These are phyloP conservation scores for Cutaneotrichosporon mucoides DNA, from an alignment of 1,284 basidiomycete species.

Conservation along the genomic window DNA sequence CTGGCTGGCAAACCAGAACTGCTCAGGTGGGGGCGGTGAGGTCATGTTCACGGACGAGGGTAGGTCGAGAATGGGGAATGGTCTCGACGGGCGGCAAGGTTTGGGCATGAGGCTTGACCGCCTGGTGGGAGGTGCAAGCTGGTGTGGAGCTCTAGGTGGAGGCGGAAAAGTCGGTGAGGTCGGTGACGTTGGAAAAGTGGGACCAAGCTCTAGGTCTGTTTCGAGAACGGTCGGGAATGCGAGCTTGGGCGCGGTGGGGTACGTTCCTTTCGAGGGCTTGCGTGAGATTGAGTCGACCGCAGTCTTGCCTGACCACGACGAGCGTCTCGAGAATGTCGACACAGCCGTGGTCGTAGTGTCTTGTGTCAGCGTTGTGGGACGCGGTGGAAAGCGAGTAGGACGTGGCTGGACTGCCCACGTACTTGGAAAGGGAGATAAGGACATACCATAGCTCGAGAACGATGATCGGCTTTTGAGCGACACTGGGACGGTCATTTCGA, in stretches of 20 bases:
- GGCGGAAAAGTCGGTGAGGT: neutral
- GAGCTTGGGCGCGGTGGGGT: neutral
- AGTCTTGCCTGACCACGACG: neutral
- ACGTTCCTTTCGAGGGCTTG: too few relatives aligned
- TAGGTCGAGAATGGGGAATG: neutral
- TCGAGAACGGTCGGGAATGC: neutral
- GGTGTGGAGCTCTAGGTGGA: too few relatives aligned
- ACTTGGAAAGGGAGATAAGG: too few relatives aligned
- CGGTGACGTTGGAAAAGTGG: neutral
- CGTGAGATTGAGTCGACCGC: neutral
- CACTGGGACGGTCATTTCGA: too few relatives aligned
- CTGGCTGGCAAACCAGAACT: neutral
- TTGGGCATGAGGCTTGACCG: too few relatives aligned
- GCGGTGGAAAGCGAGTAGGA: too few relatives aligned
- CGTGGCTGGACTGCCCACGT: too few relatives aligned
- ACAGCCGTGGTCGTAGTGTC: neutral
- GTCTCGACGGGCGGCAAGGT: neutral
- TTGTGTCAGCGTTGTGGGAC: neutral
- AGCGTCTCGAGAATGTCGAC: neutral
- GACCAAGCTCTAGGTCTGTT: neutral
- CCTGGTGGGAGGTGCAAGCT: too few relatives aligned
- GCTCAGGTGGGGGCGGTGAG: neutral
- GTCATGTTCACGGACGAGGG: too few relatives aligned
- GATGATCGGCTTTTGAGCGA: too few relatives aligned
- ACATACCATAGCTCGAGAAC: too few relatives aligned